These are phyloP conservation scores for Hygrophorus russula DNA, from an alignment of 768 basidiomycete species.

Conservation along the genomic window DNA sequence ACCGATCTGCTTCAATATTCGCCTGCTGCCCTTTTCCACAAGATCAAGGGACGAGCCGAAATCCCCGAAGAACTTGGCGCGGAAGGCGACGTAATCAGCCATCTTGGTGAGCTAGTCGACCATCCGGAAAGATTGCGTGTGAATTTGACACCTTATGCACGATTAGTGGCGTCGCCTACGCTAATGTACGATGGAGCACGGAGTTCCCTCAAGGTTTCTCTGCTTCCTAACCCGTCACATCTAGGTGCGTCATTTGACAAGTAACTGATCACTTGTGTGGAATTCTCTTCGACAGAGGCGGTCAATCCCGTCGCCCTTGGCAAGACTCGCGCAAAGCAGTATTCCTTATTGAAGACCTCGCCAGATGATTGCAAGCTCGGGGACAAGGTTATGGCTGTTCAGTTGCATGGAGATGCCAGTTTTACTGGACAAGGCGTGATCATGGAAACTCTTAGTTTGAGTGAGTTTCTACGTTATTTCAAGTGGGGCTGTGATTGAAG, in stretches of 20 bases:
- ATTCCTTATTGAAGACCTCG: conserved; percentile 59
- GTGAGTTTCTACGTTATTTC: conserved; percentile 25
- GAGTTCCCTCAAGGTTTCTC: conserved; percentile 53
- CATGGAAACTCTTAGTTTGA: conserved; percentile 80
- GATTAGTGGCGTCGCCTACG: conserved; percentile 51
- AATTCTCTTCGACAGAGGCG: conserved; percentile 48
- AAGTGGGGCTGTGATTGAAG: neutral
- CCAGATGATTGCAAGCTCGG: conserved; percentile 44
- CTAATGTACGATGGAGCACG: conserved; percentile 42
- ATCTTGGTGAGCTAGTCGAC: conserved; percentile 41
- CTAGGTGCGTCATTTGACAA: conserved; percentile 34
- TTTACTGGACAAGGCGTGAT: conserved; percentile 87
- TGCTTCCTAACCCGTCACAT: conserved; percentile 76
- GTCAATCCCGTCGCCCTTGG: conserved; percentile 82
- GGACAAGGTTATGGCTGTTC: conserved; percentile 76
- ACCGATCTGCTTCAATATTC: conserved; percentile 64
- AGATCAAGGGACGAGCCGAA: conserved; percentile 75
- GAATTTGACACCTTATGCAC: neutral
- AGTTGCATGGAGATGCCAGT: conserved; percentile 86
- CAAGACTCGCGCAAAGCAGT: conserved; percentile 87
- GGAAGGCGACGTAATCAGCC: conserved; percentile 82
- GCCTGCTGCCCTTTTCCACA: conserved; percentile 67
- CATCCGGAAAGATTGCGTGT: conserved; percentile 9
- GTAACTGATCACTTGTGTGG: neutral
- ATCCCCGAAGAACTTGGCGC: conserved; percentile 52